Base-by-base conservation (phyloP, 495 filamentous ascomycete genomes). In the Astrothelium macrocarpum region DNA sequence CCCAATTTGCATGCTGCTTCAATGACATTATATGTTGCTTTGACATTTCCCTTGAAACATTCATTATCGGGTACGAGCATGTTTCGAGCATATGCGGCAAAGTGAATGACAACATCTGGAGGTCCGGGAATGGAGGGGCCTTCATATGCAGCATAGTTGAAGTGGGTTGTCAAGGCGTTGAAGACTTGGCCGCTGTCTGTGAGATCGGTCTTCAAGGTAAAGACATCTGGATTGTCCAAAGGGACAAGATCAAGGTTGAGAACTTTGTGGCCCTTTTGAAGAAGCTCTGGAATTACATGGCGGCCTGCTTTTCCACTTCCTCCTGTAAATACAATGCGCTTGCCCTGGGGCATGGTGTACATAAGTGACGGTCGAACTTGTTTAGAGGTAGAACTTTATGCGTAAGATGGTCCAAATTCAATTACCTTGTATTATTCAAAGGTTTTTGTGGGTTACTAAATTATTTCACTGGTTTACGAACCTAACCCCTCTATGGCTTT, bases 11-110 rank as follows among this genome's bases (percentile, higher is more conserved):
- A 85, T 4, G 83, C 80, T 0, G 82, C 84, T 66, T 86, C 84
- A 65, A 87, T 78, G 12, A 86, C 77, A 65, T 87, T 86, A 68
- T 84, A 85, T 4, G 78, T 80, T 18, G 75, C 69, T 7, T 75
- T 68, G 0, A 80, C 75, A 64, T 86, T 87, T 25, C 72, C 77
- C 59, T 76, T 77, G 70, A 83, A 86, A 34, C 75, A 78, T 68
- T 86, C 83, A 32, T 78, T 80, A 68, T 87, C 84, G 0, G 84
- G 83, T 4, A 82, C 81, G 4, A 85, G 74, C 80, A 85, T 80
- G 69, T 84, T 84, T 45, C 83, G 76, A 0, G 84, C 78, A 67
- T 82, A 81, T 2, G 81, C 82, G 5, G 82, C 84, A 26, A 86
- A 80, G 67, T 87, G 83, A 58, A 86, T 84, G 12, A 87, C 79